phyloP scores from a whole-genome alignment of 139 green algal species.

The Eudorina sp. region DNA sequence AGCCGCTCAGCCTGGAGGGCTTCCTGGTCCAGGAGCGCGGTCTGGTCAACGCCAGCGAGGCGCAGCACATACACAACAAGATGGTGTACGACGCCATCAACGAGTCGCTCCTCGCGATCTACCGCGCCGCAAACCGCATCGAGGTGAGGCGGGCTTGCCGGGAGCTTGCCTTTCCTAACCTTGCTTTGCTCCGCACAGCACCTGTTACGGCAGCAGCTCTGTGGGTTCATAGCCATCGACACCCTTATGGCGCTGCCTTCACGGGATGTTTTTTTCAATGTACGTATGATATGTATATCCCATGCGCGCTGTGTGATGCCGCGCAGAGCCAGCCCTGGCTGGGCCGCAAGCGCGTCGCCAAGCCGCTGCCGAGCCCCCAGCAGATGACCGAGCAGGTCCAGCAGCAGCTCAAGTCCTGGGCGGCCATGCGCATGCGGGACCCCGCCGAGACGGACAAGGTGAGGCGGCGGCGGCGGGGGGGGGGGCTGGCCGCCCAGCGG shows the following conservation, averaged over 20 bases:
- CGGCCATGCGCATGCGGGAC: conserved; percentile 40
- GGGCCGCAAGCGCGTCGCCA: background rate
- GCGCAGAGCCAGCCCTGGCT: conserved; percentile 37
- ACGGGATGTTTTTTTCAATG: no score
- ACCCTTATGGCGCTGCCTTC: no score
- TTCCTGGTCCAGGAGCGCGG: conserved; percentile 59
- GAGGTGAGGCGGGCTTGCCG: conserved; percentile 1
- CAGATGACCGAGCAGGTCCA: conserved; percentile 48
- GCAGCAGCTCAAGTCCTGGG: conserved; percentile 41
- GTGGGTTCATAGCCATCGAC: no score
- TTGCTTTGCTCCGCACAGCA: background rate
- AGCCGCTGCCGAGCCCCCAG: conserved; percentile 50
- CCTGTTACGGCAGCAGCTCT: no score
- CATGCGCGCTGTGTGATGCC: no score
- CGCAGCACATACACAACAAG: conserved; percentile 70
- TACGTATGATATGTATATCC: no score
- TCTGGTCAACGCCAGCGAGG: conserved; percentile 44
- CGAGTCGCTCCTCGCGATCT: conserved; percentile 59
- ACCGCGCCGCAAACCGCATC: conserved; percentile 51
- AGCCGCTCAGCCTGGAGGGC: conserved; percentile 60
- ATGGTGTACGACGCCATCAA: conserved; percentile 69
- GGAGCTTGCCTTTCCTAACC: background rate
- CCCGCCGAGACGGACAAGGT: conserved; percentile 21
- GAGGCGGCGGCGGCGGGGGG: no score
- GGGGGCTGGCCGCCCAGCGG: no score